Evolutionary conservation across 1,284 basidiomycete genomes (phyloP).

Genomic region (Uromyces viciae-fabae): DNA sequence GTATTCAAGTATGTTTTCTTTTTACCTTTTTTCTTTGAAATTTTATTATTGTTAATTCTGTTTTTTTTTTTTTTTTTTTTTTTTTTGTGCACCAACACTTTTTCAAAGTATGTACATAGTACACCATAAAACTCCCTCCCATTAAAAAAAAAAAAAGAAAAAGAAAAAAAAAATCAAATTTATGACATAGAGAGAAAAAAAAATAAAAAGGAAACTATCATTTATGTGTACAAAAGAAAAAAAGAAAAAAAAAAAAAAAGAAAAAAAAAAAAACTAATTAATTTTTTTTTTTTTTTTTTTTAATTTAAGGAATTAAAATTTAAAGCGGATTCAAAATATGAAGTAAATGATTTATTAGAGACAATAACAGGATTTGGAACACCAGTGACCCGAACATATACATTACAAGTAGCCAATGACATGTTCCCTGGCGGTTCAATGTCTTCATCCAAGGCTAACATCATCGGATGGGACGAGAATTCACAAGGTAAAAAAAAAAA

Average conservation of each 20-base stretch:
- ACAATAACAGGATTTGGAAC: conserved; percentile 33
- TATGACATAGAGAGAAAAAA: neutral
- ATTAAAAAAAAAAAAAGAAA: neutral
- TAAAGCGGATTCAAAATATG: neutral
- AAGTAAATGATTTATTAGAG: conserved; percentile 25
- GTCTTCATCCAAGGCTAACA: conserved; percentile 14
- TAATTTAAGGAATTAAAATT: neutral
- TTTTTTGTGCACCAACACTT: neutral
- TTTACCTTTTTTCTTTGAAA: neutral
- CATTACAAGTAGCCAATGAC: conserved; percentile 26
- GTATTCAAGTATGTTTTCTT: conserved; percentile 27
- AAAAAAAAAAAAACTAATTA: neutral
- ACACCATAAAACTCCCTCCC: neutral
- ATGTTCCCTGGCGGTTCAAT: neutral
- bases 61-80: neutral
- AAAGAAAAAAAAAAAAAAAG: neutral
- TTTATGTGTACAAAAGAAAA: too few species aligned
- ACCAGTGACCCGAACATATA: conserved; percentile 35
- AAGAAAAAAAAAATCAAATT: neutral
- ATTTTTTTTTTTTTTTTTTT: neutral
- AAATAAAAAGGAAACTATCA: neutral
- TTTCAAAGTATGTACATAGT: conserved; percentile 1
- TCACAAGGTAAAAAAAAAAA: neutral
- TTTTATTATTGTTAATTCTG: neutral
- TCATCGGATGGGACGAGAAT: conserved; percentile 36